These are phyloP conservation scores for Xylaria sp. DNA, from an alignment of 2,329 filamentous ascomycete species.

Conservation along the genomic window DNA sequence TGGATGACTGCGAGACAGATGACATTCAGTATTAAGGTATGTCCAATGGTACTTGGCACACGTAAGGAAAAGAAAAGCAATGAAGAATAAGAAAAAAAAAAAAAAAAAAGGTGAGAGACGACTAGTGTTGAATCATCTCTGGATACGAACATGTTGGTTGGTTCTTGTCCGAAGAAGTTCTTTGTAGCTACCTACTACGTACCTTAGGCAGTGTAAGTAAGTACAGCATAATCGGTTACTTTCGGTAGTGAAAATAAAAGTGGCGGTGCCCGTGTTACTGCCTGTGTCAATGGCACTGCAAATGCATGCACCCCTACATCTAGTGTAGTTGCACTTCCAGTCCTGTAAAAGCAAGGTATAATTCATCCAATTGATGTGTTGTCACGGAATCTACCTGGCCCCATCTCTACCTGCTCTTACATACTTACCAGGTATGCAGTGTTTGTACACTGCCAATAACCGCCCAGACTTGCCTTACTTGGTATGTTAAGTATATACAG, in stretches of 20 bases:
- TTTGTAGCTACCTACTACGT: too few species aligned
- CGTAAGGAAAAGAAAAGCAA: background rate
- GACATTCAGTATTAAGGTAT: background rate
- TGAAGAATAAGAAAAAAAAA: background rate
- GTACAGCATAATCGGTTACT: constrained; percentile 7
- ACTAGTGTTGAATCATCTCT: constrained; percentile 13
- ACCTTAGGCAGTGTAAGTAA: constrained; percentile 1
- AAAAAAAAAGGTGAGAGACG: background rate
- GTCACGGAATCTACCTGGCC: constrained; percentile 8
- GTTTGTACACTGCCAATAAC: background rate
- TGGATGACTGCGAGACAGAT: constrained; percentile 13
- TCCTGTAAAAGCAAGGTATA: constrained; percentile 9
- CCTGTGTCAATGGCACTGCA: constrained; percentile 6
- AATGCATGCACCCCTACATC: constrained; percentile 8
- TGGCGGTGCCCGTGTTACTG: constrained; percentile 11
- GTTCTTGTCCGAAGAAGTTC: background rate
- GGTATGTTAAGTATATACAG: constrained; percentile 3
- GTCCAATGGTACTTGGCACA: background rate
- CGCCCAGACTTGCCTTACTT: background rate
- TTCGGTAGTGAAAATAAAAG: constrained; percentile 15
- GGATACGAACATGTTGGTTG: constrained; percentile 4
- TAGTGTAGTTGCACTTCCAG: background rate
- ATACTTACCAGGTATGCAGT: too few species aligned
- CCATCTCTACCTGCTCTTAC: constrained; percentile 1
- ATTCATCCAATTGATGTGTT: constrained; percentile 6